Evolutionary conservation across 345 rosid species (phyloP), one percentile per base, ranked within the genome.

Genomic region (Citrus unshiu): DNA sequence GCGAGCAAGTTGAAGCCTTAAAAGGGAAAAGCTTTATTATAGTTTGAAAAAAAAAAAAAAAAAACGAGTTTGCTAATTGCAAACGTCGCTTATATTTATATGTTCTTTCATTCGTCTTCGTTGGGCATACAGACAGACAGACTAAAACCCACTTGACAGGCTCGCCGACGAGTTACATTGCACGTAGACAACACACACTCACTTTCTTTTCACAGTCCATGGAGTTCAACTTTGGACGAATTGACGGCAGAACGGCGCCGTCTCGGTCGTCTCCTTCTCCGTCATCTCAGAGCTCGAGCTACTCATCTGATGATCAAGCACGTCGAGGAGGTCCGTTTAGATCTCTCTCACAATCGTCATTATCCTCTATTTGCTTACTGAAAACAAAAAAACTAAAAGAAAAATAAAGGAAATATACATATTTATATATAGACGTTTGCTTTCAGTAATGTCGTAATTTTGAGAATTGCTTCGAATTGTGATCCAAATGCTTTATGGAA

Each of bases 221-320:
- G 89, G 89, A 86, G 61, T 87, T 86, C 83, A 86, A 83, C 68
- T 83, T 76, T 73, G 83, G 86, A 71, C 85, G 88, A 25, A 78
- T 74, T 6, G 86, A 87, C 65, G 22, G 3, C 32, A 72, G 81
- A 43, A 80, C 83, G 39, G 78, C 76, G 58, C 39, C 32, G 65
- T 58, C 22, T 40, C 58, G 61, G 18, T 40, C 87, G 2, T 46
- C 77, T 18, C 59, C 85, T 16, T 30, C 82, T 0, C 1, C 51
- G 51, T 49, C 79, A 58, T 77, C 49, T 24, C 84, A 80, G 2
- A 61, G 58, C 68, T 4, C 66, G 71, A 62, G 78, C 12, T 67
- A 32, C 74, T 68, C 68, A 24, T 30, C 88, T 59, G 78, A 71
- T 43, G 51, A 12, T 58, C 83, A 43, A 51, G 78, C 83, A 76